phyloP scores from a whole-genome alignment of 23 red algal species.

The Gracilaria gracilis region DNA sequence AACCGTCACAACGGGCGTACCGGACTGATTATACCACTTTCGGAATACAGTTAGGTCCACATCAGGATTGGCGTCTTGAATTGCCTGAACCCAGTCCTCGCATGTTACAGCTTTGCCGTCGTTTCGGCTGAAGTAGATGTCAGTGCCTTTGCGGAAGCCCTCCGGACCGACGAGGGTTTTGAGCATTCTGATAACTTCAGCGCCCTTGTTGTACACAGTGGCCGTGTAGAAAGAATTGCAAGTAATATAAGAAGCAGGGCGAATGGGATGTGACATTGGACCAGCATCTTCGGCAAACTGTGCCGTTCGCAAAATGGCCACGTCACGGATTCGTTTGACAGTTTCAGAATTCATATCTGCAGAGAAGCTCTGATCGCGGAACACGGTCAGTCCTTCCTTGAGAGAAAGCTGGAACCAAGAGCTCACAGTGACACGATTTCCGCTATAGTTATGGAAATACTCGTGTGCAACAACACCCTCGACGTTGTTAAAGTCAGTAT shows the following conservation, averaged over 20 bases:
- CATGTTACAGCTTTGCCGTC: conserved; percentile 99
- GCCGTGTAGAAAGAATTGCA: conserved; percentile 97
- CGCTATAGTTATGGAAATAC: conserved; percentile 99
- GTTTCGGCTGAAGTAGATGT: conserved; percentile 95
- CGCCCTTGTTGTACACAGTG: conserved; percentile 97
- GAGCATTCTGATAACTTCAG: conserved; percentile 97
- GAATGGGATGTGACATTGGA: conserved; percentile 96
- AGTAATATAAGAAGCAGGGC: conserved; percentile 85
- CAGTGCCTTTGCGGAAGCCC: conserved; percentile 94
- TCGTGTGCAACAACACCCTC: conserved; percentile 93
- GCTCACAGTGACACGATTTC: conserved; percentile 95
- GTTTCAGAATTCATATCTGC: conserved; percentile 86
- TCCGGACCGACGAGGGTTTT: conserved; percentile 81
- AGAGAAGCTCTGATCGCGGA: conserved; percentile 92
- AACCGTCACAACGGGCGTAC: conserved; percentile 82
- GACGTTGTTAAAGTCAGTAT: conserved; percentile 89
- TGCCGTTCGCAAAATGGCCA: conserved; percentile 73
- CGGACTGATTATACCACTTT: conserved; percentile 93
- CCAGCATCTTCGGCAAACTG: conserved; percentile 99
- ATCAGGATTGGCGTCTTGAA: conserved; percentile 87
- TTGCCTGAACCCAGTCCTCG: conserved; percentile 92
- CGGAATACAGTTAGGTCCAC: conserved; percentile 78
- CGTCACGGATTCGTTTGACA: conserved; percentile 95
- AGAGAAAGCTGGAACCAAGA: conserved; percentile 98
- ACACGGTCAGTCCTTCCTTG: conserved; percentile 98